These are phyloP conservation scores for Diplogelasinospora grovesii DNA, from an alignment of 495 filamentous ascomycete species.

Conservation along the genomic window DNA sequence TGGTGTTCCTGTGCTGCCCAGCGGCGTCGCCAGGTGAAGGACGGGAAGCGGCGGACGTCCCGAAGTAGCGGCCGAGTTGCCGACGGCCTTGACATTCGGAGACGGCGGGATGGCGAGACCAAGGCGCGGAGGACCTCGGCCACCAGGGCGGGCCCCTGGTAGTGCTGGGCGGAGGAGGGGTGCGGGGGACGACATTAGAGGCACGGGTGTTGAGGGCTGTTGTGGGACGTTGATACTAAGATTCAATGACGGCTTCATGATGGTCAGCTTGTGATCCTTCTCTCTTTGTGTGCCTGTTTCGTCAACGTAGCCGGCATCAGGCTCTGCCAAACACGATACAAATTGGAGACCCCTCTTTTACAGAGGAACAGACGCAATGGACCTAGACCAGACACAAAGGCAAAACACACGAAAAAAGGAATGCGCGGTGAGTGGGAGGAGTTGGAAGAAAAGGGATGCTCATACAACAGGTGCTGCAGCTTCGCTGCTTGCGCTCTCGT, in stretches of 20 bases:
- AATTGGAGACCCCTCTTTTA: too few species aligned
- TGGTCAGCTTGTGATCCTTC: too few species aligned
- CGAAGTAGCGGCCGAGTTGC: conserved; percentile 26
- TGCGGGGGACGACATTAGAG: conserved; percentile 69
- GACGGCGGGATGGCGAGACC: conserved; percentile 85
- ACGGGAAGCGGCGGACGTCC: conserved; percentile 58
- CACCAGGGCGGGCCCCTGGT: conserved; percentile 60
- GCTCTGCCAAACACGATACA: too few species aligned
- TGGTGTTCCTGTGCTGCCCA: conserved; percentile 64
- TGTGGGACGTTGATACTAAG: conserved; percentile 24
- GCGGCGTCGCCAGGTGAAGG: conserved; percentile 71
- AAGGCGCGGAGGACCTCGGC: conserved; percentile 64
- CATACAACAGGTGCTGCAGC: conserved; percentile 22
- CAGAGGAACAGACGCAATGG: neutral
- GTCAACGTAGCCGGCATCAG: too few species aligned
- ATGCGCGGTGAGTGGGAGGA: too few species aligned
- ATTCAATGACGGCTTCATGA: too few species aligned
- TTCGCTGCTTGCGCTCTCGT: conserved; percentile 22
- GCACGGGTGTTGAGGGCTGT: conserved; percentile 29
- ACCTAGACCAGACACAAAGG: neutral
- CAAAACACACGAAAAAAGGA: neutral
- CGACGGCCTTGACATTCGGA: conserved; percentile 66
- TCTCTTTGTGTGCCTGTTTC: neutral
- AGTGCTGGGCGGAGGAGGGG: conserved; percentile 81
- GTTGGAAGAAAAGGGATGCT: conserved; percentile 4